A percentile compares a stretch with the other conserved stretches of the same genome.
These are phyloP conservation scores for Papilionanthe hybrid DNA, from an alignment of 116 monocot species.

Conservation along the genomic window DNA sequence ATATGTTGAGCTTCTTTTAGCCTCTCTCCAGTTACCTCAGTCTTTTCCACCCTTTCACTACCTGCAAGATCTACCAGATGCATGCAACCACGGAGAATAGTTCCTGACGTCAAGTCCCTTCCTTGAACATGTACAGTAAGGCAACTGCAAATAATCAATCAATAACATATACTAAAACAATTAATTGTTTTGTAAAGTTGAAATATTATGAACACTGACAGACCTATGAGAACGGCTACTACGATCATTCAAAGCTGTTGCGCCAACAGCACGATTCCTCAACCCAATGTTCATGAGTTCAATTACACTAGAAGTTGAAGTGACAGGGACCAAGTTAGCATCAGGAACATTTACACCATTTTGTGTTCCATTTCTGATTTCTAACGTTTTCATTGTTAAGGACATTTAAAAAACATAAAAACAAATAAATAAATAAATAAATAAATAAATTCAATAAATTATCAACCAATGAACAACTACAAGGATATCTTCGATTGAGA, in stretches of 20 bases:
- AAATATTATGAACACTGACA: not conserved
- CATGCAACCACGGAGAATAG: conserved; percentile 81
- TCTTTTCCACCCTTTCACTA: conserved; percentile 93
- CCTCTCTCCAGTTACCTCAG: conserved; percentile 90
- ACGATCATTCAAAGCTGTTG: conserved; percentile 40
- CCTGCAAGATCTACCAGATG: conserved; percentile 96
- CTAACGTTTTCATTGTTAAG: conserved; percentile 24
- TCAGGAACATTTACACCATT: conserved; percentile 36
- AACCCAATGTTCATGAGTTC: conserved; percentile 35
- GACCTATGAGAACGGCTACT: conserved; percentile 50
- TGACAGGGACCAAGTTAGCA: conserved; percentile 26
- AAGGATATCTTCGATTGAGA: conserved; percentile 93
- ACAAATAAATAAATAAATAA: not conserved
- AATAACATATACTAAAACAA: not conserved
- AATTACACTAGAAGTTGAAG: conserved; percentile 31
- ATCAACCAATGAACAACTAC: not conserved
- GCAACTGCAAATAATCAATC: conserved; percentile 54
- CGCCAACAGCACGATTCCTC: conserved; percentile 28
- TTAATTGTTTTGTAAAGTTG: not conserved
- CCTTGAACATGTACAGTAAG: conserved; percentile 96
- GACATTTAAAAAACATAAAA: not conserved
- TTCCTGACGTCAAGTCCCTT: conserved; percentile 74
- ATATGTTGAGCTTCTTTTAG: conserved; percentile 97
- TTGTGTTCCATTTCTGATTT: conserved; percentile 30
- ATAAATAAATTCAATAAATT: not conserved